Conservation (phyloP, 768 basidiomycete genomes). For the Gloeopeniophorella convolvens region DNA sequence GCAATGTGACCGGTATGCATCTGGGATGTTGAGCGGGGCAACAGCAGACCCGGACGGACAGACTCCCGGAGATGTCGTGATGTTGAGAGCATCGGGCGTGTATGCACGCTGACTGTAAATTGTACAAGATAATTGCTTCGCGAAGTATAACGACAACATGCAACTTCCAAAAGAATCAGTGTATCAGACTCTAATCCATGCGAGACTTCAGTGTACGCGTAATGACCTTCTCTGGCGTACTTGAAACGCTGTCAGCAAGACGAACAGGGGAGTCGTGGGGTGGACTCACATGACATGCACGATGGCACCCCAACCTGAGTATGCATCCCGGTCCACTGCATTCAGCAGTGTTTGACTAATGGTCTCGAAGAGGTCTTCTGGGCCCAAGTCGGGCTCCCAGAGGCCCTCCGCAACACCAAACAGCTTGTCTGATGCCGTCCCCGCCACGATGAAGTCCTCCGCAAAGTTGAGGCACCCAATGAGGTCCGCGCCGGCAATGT, state of each 20-base stretch:
- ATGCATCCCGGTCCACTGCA: slow-evolving; percentile 92
- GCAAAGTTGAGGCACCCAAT: slow-evolving; percentile 92
- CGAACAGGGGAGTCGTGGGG: slow-evolving; percentile 1
- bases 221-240: slow-evolving; percentile 68
- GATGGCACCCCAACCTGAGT: slow-evolving; percentile 93
- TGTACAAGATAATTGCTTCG: no score
- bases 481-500: slow-evolving; percentile 91
- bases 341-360: slow-evolving; percentile 95
- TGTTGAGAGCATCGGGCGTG: no score
- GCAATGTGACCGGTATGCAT: no score
- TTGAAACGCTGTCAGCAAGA: slow-evolving; percentile 26
- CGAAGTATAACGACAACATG: not conserved
- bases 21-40: no score
- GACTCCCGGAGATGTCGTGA: no score
- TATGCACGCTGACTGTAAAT: no score
- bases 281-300: slow-evolving; percentile 88
- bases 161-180: not conserved
- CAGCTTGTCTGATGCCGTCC: slow-evolving; percentile 86
- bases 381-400: slow-evolving; percentile 95
- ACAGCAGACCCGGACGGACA: no score
- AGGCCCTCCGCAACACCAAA: slow-evolving; percentile 97
- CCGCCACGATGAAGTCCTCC: slow-evolving; percentile 95
- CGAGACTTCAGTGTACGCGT: slow-evolving; percentile 84
- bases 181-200: slow-evolving; percentile 62
- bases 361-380: slow-evolving; percentile 97